Base-by-base conservation (phyloP, 495 filamentous ascomycete species). In the Lophium mytilinum region DNA sequence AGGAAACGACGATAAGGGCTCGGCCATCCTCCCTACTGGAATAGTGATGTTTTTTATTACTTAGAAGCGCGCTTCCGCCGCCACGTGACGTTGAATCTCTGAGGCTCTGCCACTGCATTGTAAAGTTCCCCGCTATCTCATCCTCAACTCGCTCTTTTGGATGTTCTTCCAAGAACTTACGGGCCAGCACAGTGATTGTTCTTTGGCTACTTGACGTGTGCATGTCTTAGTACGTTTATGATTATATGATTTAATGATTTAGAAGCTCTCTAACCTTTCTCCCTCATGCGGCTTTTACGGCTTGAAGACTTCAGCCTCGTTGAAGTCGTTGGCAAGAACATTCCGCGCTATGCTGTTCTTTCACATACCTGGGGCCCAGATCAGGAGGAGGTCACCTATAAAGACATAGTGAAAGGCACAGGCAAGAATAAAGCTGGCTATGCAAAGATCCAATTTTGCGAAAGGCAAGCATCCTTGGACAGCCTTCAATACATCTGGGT, bases 351-450 rank as follows among this genome's bases (percentile, higher is more conserved):
- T 33, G 24, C 46, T 14, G 21, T 50, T 15, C 46, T 50, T 33
- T 50, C 46, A 14, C 46, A 50, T 50, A 50, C n/a, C 2, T 50
- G 46, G 46, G 24, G 24, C 4, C 17, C 12, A 2, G 39, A 41
- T 17, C n/a, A 39, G 19, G 50, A 52, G 8, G 50, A 52, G 50
- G 19, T 52, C 15, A 52, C 15, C 50, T 52, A 12, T 39, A 17
- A 52, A 52, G 50, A 52, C 2, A n/a, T 52, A 21, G 33, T 41
- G 42, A 33, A 17, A 12, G 50, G 50, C 19, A 52, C 50, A 17
- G 50, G 24, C 35, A 52, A 33, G 50, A 52, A n/a, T 30, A 52
- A 52, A 33, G 33, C 33, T 36, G 50, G 50, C n/a, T 52, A 33
- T 5, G 14, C 12, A 15, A 37, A 52, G 35, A 36, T 52, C n/a